Evolutionary conservation across 129 eudicot genomes (phyloP), one percentile per base, ranked within the genome.

Genomic region (Dittrichia graveolens): DNA sequence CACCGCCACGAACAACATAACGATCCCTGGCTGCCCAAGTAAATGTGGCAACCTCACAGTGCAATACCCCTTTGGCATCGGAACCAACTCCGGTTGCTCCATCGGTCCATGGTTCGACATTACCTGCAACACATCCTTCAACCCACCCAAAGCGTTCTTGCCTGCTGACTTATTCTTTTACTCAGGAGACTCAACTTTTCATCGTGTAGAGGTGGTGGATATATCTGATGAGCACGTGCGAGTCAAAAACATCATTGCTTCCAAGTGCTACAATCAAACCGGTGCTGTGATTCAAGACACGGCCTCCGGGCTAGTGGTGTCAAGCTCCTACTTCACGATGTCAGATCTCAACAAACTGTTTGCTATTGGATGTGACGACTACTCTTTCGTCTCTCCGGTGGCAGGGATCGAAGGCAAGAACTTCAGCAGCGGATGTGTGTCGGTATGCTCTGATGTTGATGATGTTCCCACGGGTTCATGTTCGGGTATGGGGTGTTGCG

Each of bases 401-500:
- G 1, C 13, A 3, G 5, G 1, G 13, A 56, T 56, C 12, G 61
- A 24, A 24, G 39, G 37, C 18, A 24, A 56, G 61, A 2, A 56
- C 18, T 56, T 56, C 39, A 56, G 11, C 0, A 7, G 40, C 24
- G 61, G 61, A 19, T 56, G 61, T 8, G 40, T 56, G 9, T 18
- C 61, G 19, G 39, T 19, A 3, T 56, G 61, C 61, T 7, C 13
- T 1, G 11, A 24, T 8, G n/a, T 56, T 18, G 13, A 56, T 7
- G 61, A 56, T 56, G 61, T 56, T 45, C 39, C 11, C 38, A 24
- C 15, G 40, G 41, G 8, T 78, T 67, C 49, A 78, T 45, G 40
- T 39, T 72, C 8, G 79, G 56, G 56, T 85, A 81, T 54, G 73
- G 94, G 94, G 3, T 88, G 88, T 65, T 82, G 94, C 61, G 82